Base-by-base conservation (phyloP, 495 filamentous ascomycete species). In the Talaromyces nanjingensis region DNA sequence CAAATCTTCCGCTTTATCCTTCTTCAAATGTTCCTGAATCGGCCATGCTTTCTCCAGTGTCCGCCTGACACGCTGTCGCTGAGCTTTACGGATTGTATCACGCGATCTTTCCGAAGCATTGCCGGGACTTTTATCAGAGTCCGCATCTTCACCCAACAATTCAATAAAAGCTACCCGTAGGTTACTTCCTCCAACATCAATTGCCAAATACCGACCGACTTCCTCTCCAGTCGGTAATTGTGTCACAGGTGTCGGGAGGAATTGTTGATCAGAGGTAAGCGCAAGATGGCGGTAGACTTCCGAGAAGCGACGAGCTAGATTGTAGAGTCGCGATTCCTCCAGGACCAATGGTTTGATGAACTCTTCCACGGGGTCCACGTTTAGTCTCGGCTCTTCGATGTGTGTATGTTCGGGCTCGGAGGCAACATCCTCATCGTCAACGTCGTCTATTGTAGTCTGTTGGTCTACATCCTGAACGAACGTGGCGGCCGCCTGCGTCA, bases 181-280 rank as follows among this genome's bases (percentile, higher is more conserved):
- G 65, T 94, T 94, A 20, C 87, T 90, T 18, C 91, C 91, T 33
- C 91, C 91, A 47, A 93, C 89, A 73, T 93, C 90, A 64, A 92
- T 91, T 11, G 88, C 88, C 6, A 93, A 76, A 68, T 86, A 91
- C 33, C 86, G 88, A 65, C 89, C 90, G 5, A 77, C 83, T 64
- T 87, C 87, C 47, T 83, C 73, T 9, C 84, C 86, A 0, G 72
- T 81, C 1, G 89, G 89, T 34, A 90, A 77, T 63, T 86, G 84
- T 34, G 88, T 91, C 63, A 94, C 87, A 2, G 91, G 91, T 2
- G 90, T 94, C 3, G 90, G 83, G 31, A 94, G 77, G 63, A 93
- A 93, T 70, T 93, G 90, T 53, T 90, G 77, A 37, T 81, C 69
- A 6, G 89, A 90, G 8, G 84, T 78, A 63, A 85, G 76, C 27